Evolutionary conservation across 495 filamentous ascomycete species (phyloP), one percentile per base, ranked within the genome.

Genomic region (Penicillium simplicissimum): DNA sequence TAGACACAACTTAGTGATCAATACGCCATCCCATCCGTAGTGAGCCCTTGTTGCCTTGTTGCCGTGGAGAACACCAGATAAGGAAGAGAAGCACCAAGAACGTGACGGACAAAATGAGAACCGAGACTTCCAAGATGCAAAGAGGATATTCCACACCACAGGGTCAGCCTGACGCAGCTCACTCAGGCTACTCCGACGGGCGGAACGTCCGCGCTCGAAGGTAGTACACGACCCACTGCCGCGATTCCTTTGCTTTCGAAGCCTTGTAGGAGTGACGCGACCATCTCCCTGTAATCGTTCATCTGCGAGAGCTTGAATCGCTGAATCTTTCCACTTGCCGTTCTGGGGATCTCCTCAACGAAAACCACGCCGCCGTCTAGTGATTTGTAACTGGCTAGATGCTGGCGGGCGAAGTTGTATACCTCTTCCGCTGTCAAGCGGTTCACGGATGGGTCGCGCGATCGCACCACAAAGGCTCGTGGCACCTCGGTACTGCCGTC

Each of bases 241-340:
- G 57, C 34, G 43, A 9, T 14, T 21, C 23, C 19, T 4, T 57
- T 48, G 3, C 71, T 65, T 31, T 71, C 70, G 37, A 72, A 75
- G 7, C 67, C 67, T 19, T 71, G 67, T n/a, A 78, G 61, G 5
- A 80, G 61, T 11, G 76, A 77, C 1, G 72, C 64, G 7, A 81
- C 84, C 59, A 81, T 75, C 43, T 79, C 73, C 1, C 78, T 70
- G 59, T 81, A 81, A 13, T 69, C 59, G 59, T 79, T 79, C 76
- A 81, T 79, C 66, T 81, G 72, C 1, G 73, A 60, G 31, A 81
- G 68, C 53, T 74, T 76, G 72, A 76, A 79, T 66, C 74, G 83
- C 61, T 93, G 75, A 64, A 93, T 91, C 76, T 96, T 96, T 55
- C 92, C 92, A 58, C 85, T 86, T 11, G 86, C 82, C 57, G 88